Base-by-base conservation (phyloP, 202 grass and related monocot species). In the Musa balbisiana region DNA sequence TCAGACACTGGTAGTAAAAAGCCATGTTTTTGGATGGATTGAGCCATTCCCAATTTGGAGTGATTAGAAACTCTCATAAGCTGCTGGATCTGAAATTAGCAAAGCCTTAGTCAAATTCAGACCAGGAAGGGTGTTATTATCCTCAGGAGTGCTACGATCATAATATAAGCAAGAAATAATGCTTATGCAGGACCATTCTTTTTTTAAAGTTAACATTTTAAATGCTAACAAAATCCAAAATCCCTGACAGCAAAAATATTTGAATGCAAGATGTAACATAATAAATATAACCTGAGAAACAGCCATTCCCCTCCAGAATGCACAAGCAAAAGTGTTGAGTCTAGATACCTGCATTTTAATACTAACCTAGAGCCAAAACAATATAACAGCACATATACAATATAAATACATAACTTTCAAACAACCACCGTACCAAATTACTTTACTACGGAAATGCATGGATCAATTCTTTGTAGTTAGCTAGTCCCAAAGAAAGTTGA, bases 1-100 rank as follows among this genome's bases (percentile, higher is more conserved):
- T 92, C 95, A 75, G 89, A 92, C 81, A 99, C 84, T 55, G 91
- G 87, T 68, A 94, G 67, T 72, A 99, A 87, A 85, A 88, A 92
- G 70, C 82, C 86, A 55, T 91, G 90, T 8, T 64, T 73, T 83
- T 86, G 83, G 52, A 25, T 72, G 20, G 78, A 70, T 21, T 70
- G 85, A 77, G 62, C 71, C 74, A 83, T 82, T 80, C 77, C 87
- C 64, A 88, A 72, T 80, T 90, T 98, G 26, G 79, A 82, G 83
- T 84, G 79, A 66, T 20, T 81, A 62, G 58, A 58, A 54, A 94
- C 82, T 53, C 95, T 87, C 79, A 98, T 81, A 76, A 92, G 75
- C 70, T 94, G 83, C 73, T 94, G 89, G 77, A 95, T 94, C 95
- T 94, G 82, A 80, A 84, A 94, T 2, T 53, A 60, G 4, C 16